These are phyloP conservation scores for Lanmaoa rubissima DNA, from an alignment of 768 basidiomycete species.

Conservation along the genomic window DNA sequence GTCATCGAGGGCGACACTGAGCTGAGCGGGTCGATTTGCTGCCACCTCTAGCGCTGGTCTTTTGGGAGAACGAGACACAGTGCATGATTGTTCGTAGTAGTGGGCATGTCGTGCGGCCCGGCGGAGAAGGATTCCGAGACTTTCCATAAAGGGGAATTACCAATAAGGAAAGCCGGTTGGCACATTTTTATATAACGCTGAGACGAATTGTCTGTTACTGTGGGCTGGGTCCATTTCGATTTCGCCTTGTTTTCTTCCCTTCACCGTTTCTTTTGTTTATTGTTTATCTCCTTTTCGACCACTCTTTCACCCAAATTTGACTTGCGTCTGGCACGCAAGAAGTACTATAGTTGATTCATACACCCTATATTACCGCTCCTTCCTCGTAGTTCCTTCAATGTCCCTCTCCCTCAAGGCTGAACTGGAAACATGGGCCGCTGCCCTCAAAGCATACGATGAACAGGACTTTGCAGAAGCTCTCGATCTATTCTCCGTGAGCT, in stretches of 20 bases:
- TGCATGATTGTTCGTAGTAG: too few species aligned
- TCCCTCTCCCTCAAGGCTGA: conserved; percentile 60
- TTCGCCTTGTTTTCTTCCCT: neutral
- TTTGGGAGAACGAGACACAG: neutral
- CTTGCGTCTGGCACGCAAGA: conserved; percentile 30
- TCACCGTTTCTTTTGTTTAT: neutral
- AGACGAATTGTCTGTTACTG: neutral
- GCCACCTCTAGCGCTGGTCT: neutral
- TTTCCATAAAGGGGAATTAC: neutral
- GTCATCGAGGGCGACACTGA: neutral
- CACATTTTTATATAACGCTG: conserved; percentile 2
- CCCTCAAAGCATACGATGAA: conserved; percentile 85
- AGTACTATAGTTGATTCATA: neutral
- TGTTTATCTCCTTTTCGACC: conserved; percentile 2
- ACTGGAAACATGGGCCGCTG: conserved; percentile 85
- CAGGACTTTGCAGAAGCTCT: conserved; percentile 77
- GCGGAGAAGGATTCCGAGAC: neutral
- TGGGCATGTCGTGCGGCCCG: too few species aligned
- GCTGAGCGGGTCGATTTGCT: neutral
- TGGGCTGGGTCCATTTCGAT: conserved; percentile 23
- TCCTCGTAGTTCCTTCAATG: conserved; percentile 12
- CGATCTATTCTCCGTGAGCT: conserved; percentile 68
- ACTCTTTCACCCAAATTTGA: conserved; percentile 7
- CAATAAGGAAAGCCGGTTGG: neutral
- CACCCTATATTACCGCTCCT: neutral